Conservation (phyloP, 2,329 filamentous ascomycete species). For the Cladosporium colombiae region DNA sequence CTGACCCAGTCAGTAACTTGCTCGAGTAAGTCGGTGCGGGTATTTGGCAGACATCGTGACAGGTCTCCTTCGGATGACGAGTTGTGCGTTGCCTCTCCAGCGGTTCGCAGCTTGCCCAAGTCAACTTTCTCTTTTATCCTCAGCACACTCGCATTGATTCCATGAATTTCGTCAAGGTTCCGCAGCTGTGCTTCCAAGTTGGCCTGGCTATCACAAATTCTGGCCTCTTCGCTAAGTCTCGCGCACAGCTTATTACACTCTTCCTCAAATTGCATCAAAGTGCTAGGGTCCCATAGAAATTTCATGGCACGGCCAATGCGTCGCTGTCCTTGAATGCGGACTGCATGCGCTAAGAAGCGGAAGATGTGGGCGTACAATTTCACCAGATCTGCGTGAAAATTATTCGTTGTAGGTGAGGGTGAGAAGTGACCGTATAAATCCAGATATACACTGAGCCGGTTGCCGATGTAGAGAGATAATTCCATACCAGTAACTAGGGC, state of each 20-base stretch:
- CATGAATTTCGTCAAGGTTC: slow-evolving; percentile 14
- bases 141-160: neutral
- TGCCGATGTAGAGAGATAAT: slow-evolving; percentile 6
- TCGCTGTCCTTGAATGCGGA: neutral
- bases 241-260: neutral
- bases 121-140: neutral
- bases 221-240: slow-evolving; percentile 17
- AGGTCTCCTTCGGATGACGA: slow-evolving; percentile 27
- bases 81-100: slow-evolving; percentile 28
- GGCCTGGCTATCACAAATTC: neutral
- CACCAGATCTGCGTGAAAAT: neutral
- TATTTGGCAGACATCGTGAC: neutral
- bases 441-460: slow-evolving; percentile 20
- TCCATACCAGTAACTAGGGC: slow-evolving; percentile 9
- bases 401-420: neutral
- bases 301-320: neutral
- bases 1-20: neutral
- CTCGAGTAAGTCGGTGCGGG: neutral
- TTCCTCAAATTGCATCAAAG: neutral
- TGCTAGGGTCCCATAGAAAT: neutral
- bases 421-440: neutral
- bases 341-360: slow-evolving; percentile 11
- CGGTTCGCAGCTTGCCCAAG: slow-evolving; percentile 20
- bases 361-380: slow-evolving; percentile 13
- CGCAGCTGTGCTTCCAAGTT: neutral